A percentile compares a stretch with the other conserved stretches of the same genome.
Conservation (phyloP, 345 rosid species). For the Populus alba region DNA sequence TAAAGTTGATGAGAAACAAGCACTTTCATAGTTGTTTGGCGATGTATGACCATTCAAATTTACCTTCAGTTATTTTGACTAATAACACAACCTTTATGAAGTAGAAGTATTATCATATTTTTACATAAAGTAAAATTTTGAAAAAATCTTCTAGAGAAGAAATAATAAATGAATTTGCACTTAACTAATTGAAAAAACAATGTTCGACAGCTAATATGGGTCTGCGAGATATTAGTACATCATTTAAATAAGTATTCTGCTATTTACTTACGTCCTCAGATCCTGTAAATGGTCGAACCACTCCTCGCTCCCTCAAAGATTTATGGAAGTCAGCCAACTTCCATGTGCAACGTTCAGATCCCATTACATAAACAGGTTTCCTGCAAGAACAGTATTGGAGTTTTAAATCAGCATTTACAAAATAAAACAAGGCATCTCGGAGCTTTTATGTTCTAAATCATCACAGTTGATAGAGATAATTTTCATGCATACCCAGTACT, state of each 20-base stretch:
- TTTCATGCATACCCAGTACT: slow-evolving; percentile 75
- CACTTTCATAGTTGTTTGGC: not conserved
- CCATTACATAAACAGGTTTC: slow-evolving; percentile 87
- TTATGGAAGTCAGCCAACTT: slow-evolving; percentile 81
- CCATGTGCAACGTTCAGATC: slow-evolving; percentile 87
- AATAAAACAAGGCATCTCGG: not conserved
- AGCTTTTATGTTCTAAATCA: slow-evolving; percentile 1
- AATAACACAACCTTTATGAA: not conserved
- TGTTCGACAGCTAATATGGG: not conserved
- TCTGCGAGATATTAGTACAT: not conserved
- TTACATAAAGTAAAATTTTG: not conserved
- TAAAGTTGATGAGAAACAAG: not conserved
- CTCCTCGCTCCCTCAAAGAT: slow-evolving; percentile 78
- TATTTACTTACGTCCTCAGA: slow-evolving; percentile 86
- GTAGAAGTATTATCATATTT: not conserved
- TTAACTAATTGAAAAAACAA: not conserved
- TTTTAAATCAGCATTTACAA: not conserved
- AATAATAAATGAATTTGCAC: not conserved
- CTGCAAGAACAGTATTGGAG: slow-evolving; percentile 33
- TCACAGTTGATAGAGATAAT: not conserved
- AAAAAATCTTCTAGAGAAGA: not conserved
- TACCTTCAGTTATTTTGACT: not conserved
- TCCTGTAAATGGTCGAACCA: slow-evolving; percentile 76
- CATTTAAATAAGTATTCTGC: not conserved
- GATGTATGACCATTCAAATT: not conserved